A percentile compares a stretch with the other conserved stretches of the same genome.
Conservation (phyloP, 2,329 filamentous ascomycete genomes). For the Thielaviopsis punctulata region DNA sequence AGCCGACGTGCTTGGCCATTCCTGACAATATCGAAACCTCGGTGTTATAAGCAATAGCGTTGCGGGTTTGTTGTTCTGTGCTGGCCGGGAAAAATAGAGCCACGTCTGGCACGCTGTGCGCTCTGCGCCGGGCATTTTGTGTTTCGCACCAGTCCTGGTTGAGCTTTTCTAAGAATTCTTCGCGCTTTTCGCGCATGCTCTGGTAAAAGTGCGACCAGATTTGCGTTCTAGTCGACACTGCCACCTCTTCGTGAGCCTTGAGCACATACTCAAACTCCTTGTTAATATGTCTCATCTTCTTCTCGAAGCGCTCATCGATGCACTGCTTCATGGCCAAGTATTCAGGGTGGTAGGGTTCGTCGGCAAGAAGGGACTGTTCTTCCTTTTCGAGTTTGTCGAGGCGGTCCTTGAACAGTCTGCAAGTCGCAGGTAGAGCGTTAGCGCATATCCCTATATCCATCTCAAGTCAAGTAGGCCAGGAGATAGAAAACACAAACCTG, state of each 20-base stretch:
- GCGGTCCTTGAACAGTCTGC: conserved; percentile 73
- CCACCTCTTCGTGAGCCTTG: conserved; percentile 54
- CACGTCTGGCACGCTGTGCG: conserved; percentile 66
- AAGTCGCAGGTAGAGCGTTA: conserved; percentile 15
- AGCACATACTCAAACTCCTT: conserved; percentile 58
- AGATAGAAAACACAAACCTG: conserved; percentile 31
- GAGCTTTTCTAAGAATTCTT: conserved; percentile 60
- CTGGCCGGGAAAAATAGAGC: conserved; percentile 65
- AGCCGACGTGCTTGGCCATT: conserved; percentile 86
- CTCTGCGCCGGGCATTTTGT: conserved; percentile 70
- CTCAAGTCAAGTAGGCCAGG: too few species aligned
- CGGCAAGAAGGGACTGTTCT: conserved; percentile 41
- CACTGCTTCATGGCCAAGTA: conserved; percentile 80
- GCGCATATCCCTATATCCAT: background rate
- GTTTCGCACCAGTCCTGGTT: conserved; percentile 88
- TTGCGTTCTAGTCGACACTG: conserved; percentile 68
- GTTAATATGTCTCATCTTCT: conserved; percentile 61
- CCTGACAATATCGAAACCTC: conserved; percentile 86
- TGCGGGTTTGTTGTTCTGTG: conserved; percentile 58
- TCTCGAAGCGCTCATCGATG: conserved; percentile 64
- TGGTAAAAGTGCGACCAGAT: conserved; percentile 86
- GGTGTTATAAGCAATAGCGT: conserved; percentile 83
- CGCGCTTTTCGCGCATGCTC: conserved; percentile 63
- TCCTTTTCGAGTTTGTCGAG: conserved; percentile 63
- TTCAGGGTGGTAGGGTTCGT: conserved; percentile 67